These are phyloP conservation scores for Cucurbita ficifolia DNA, from an alignment of 306 rosid species.

Conservation along the genomic window DNA sequence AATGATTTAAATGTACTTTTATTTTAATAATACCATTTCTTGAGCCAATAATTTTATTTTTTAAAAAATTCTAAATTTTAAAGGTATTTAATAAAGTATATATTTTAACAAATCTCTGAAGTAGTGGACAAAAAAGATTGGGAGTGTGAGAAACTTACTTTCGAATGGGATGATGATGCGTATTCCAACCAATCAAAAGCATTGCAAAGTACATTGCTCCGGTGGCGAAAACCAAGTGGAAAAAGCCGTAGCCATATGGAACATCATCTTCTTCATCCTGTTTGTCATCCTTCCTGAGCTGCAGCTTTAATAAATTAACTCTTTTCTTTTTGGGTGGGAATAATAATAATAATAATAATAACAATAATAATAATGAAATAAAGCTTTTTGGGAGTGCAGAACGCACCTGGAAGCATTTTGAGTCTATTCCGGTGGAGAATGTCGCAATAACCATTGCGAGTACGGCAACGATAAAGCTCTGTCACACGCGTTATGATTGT, in stretches of 20 bases:
- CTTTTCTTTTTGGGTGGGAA: conserved; percentile 1
- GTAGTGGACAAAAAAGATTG: background rate
- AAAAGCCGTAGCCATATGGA: conserved; percentile 97
- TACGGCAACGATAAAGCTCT: conserved; percentile 83
- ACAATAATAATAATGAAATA: background rate
- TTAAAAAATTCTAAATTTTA: too few relatives aligned
- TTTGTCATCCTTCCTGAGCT: conserved; percentile 48
- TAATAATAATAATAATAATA: background rate
- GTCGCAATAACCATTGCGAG: conserved; percentile 78
- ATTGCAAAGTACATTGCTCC: conserved; percentile 99
- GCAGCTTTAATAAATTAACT: conserved; percentile 21
- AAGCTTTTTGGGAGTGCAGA: background rate
- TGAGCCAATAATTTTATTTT: background rate
- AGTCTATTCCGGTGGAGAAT: conserved; percentile 93
- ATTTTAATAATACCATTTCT: background rate
- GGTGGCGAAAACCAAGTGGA: conserved; percentile 87
- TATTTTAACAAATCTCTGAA: background rate
- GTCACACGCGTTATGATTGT: conserved; percentile 14
- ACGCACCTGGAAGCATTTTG: conserved; percentile 78
- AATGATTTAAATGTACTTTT: background rate
- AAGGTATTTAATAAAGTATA: background rate
- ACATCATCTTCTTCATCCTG: conserved; percentile 67
- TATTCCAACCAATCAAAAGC: conserved; percentile 85
- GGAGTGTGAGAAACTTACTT: conserved; percentile 27
- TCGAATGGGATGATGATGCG: conserved; percentile 51